A percentile compares a stretch with the other conserved stretches of the same genome.
phyloP scores from a whole-genome alignment of 1,284 basidiomycete species.

The Apiotrichum domesticum region DNA sequence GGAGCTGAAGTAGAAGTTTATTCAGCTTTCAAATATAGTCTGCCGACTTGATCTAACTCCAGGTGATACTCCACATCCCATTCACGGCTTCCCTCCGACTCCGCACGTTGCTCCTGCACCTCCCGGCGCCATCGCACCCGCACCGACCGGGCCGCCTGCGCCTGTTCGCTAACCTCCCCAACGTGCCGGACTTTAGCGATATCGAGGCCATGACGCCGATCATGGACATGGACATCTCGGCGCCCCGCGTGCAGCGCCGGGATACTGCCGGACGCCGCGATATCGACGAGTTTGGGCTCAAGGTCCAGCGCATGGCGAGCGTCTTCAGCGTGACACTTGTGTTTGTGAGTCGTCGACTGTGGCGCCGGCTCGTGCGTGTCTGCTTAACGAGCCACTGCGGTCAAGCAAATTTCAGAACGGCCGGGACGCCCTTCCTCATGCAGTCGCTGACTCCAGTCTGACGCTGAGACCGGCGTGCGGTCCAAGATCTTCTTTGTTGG shows the following conservation, averaged over 20 bases:
- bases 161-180: conserved; percentile 39
- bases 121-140: conserved; percentile 39
- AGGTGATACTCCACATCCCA: conserved; percentile 47
- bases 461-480: conserved; percentile 26
- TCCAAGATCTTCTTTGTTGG: conserved; percentile 38
- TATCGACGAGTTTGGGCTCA: conserved; percentile 45
- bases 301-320: conserved; percentile 46
- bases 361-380: too few species aligned
- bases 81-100: conserved; percentile 44
- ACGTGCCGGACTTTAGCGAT: conserved; percentile 43
- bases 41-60: not conserved
- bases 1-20: too few species aligned
- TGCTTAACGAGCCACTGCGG: too few species aligned
- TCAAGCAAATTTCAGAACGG: too few species aligned
- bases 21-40: too few species aligned
- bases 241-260: conserved; percentile 25
- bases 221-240: conserved; percentile 41
- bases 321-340: conserved; percentile 44
- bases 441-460: conserved; percentile 25
- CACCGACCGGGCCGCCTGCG: conserved; percentile 38
- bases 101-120: conserved; percentile 41
- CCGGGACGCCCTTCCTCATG: too few species aligned
- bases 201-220: conserved; percentile 40
- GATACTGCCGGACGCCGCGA: conserved; percentile 39
- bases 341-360: conserved; percentile 32